A percentile compares a stretch with the other conserved stretches of the same genome.
These are phyloP conservation scores for Cladorrhinum sp. DNA, from an alignment of 2,329 filamentous ascomycete species.

Conservation along the genomic window DNA sequence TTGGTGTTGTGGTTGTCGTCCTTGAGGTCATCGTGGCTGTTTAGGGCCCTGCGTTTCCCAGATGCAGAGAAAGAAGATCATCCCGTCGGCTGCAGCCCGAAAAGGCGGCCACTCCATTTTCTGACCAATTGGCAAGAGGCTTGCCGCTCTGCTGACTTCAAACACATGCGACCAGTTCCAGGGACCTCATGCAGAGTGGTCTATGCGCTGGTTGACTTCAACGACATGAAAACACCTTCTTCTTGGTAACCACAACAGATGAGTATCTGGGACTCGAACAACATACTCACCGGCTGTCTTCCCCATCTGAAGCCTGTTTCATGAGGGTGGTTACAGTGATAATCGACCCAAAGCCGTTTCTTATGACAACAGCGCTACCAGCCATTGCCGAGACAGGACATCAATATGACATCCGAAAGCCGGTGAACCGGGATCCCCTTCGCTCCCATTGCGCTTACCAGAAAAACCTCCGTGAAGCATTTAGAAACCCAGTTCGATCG, in stretches of 20 bases:
- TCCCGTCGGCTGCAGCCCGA: slow-evolving; percentile 19
- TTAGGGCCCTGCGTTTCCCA: slow-evolving; percentile 13
- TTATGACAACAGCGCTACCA: not conserved
- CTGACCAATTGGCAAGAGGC: slow-evolving; percentile 27
- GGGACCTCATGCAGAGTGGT: slow-evolving; percentile 25
- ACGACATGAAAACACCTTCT: slow-evolving; percentile 14
- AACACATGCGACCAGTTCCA: slow-evolving; percentile 24
- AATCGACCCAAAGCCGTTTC: not conserved
- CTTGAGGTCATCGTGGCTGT: not conserved
- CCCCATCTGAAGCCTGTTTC: not conserved
- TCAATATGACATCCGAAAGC: not conserved
- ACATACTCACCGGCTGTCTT: not conserved
- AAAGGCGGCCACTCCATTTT: slow-evolving; percentile 4
- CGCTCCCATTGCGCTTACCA: not conserved
- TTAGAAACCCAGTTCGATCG: not conserved
- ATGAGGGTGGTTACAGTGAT: slow-evolving; percentile 1
- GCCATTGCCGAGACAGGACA: slow-evolving; percentile 2
- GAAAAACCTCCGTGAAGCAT: not conserved
- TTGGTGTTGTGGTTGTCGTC: not conserved
- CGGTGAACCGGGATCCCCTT: not conserved
- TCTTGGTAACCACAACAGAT: not conserved
- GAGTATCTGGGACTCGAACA: not conserved
- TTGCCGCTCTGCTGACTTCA: slow-evolving; percentile 26
- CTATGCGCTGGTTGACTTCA: slow-evolving; percentile 20
- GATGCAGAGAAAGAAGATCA: slow-evolving; percentile 17